These are phyloP conservation scores for Arachnomyces sp. DNA, from an alignment of 2,329 filamentous ascomycete genomes.

Conservation along the genomic window DNA sequence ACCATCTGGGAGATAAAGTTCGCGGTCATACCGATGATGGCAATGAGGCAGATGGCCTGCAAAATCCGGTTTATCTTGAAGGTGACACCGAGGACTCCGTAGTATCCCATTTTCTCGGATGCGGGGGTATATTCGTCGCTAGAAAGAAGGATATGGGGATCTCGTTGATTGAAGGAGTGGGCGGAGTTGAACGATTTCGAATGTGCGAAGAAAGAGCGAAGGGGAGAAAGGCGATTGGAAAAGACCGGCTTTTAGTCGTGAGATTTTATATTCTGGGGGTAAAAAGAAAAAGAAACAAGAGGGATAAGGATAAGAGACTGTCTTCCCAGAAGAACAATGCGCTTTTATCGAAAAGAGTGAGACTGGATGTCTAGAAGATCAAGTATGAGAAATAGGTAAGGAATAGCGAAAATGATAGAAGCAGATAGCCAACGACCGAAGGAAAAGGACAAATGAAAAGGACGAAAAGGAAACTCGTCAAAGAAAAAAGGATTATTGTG, in stretches of 20 bases:
- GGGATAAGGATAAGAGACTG: too few relatives aligned
- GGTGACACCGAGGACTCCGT: slow-evolving; percentile 68
- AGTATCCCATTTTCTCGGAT: slow-evolving; percentile 40
- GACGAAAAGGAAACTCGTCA: slow-evolving; percentile 6
- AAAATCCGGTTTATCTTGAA: slow-evolving; percentile 68
- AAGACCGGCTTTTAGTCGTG: too few relatives aligned
- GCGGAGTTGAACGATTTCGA: too few relatives aligned
- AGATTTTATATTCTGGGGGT: too few relatives aligned
- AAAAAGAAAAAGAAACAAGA: too few relatives aligned
- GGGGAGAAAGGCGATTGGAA: too few relatives aligned
- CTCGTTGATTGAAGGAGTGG: too few relatives aligned
- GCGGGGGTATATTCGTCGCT: background rate
- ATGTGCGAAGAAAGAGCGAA: too few relatives aligned
- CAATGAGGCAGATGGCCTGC: slow-evolving; percentile 63
- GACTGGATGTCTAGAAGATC: background rate
- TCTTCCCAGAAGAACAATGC: too few relatives aligned
- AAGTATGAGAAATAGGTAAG: background rate
- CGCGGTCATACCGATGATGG: slow-evolving; percentile 70
- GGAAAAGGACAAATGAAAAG: slow-evolving; percentile 9
- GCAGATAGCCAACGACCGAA: slow-evolving; percentile 1
- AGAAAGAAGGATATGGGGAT: too few relatives aligned
- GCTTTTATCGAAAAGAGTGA: slow-evolving; percentile 6
- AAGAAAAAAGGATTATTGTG: slow-evolving; percentile 1
- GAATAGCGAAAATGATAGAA: background rate
- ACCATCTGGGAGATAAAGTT: slow-evolving; percentile 78